Evolutionary conservation across 2,329 filamentous ascomycete species (phyloP).

Genomic region (Pleoardoris graminearum): DNA sequence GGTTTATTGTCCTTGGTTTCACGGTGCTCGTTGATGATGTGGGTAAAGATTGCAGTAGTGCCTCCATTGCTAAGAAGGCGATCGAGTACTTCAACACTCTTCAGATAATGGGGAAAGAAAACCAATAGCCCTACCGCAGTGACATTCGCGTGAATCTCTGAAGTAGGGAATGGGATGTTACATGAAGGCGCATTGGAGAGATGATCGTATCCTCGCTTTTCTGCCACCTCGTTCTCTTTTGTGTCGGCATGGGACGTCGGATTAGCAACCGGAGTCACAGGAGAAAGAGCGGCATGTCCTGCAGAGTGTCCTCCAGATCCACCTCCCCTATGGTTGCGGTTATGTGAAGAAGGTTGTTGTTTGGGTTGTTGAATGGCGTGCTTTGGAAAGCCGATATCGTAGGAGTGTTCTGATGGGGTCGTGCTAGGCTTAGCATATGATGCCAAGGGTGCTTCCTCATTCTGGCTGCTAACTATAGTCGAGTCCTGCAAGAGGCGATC

Average conservation of each 20-base stretch:
- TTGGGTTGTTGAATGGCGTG: too few species aligned
- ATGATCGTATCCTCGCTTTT: neutral
- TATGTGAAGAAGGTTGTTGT: too few species aligned
- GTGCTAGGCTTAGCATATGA: too few species aligned
- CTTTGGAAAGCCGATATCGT: too few species aligned
- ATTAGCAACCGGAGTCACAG: too few species aligned
- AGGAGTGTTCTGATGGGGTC: too few species aligned
- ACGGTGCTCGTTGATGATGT: constrained; percentile 12
- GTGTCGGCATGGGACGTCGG: neutral
- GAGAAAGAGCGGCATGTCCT: too few species aligned
- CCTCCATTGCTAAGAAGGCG: constrained; percentile 15
- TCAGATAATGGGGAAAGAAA: constrained; percentile 16
- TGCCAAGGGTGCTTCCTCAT: too few species aligned
- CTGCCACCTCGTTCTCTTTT: neutral
- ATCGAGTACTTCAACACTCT: constrained; percentile 14
- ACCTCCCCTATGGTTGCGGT: too few species aligned
- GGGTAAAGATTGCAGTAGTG: neutral
- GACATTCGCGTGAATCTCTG: constrained; percentile 6
- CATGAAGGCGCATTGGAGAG: neutral
- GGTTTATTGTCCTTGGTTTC: neutral
- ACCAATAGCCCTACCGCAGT: constrained; percentile 15
- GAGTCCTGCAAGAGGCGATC: too few species aligned
- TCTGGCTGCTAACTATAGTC: too few species aligned
- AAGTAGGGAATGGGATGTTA: neutral
- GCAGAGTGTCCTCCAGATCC: too few species aligned